A percentile compares a stretch with the other conserved stretches of the same genome.
These are phyloP conservation scores for Cladophialophora yegresii DNA, from an alignment of 2,329 filamentous ascomycete species.

Conservation along the genomic window DNA sequence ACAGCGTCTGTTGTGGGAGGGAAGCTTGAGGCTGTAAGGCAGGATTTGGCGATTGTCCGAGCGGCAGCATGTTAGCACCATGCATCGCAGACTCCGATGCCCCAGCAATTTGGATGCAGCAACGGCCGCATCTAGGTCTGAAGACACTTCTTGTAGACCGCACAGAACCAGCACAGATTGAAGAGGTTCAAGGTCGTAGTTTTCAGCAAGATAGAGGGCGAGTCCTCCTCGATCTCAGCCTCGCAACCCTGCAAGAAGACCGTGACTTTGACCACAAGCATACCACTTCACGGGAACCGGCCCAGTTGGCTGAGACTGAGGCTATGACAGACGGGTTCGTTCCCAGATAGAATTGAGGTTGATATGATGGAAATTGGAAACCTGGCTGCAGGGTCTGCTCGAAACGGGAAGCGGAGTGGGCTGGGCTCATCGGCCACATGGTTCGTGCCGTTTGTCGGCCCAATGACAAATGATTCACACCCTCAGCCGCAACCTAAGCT, in stretches of 20 bases:
- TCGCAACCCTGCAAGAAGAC: neutral
- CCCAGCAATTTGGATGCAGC: neutral
- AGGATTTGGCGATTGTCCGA: neutral
- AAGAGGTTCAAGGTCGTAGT: neutral
- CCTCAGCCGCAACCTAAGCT: conserved; percentile 4
- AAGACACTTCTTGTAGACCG: neutral
- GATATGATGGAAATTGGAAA: conserved; percentile 1
- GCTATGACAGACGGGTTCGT: neutral
- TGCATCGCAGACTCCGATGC: neutral
- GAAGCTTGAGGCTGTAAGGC: neutral
- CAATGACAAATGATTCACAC: neutral
- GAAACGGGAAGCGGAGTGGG: conserved; percentile 2
- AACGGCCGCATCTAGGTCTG: neutral
- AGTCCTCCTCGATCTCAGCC: neutral
- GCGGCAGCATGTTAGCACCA: neutral
- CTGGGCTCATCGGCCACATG: neutral
- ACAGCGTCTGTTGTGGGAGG: neutral
- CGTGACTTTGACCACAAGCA: neutral
- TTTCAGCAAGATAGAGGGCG: neutral
- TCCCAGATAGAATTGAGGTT: neutral
- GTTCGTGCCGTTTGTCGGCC: neutral
- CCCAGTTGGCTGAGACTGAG: neutral
- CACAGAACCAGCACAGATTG: neutral
- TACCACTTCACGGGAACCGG: too few relatives aligned
- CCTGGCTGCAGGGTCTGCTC: conserved; percentile 3